Base-by-base conservation (phyloP, 2,329 filamentous ascomycete species). In the Penicillium hesseltinei region DNA sequence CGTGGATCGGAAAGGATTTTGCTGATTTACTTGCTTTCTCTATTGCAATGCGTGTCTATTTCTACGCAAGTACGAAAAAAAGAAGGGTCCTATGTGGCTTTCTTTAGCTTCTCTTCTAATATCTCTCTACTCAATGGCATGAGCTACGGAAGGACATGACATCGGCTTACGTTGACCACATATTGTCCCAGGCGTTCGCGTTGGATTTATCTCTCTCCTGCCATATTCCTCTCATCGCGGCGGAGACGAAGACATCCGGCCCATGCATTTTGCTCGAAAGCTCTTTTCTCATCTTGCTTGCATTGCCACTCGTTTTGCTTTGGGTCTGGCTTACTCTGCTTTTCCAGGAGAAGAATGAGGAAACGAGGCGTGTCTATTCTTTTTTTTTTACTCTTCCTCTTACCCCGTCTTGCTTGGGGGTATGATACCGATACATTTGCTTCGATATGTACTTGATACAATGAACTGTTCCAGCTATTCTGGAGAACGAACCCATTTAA, bases 1-100 rank as follows among this genome's bases (percentile, higher is more conserved):
- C 61, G 62, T 62, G 66, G 64, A 62, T 62, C 61, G 63, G 65
- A 67, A 56, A 67, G 59, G 61, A 61, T 62, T 58, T 63, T 62
- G 56, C 58, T 54, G 46, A 40, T 57, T 58, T 66, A 54, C 60
- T 59, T 56, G 43, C 36, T 50, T 53, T 53, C 23, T 48, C 45
- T 52, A 42, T 52, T 52, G 46, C 56, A 42, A 51, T 51, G 58
- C 50, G 56, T 58, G 27, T 51, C 33, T 49, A 57, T 60, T 44
- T 57, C 42, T 54, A 57, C 50, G 45, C 54, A 54, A 59, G 49
- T 60, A 47, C 47, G 47, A 39, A 42, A 33, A 46, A 47, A 60
- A 48, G 55, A 59, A 57, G 54, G 33, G 45, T 62, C 48, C 53
- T 52, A 62, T 57, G 44, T 54, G 52, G 51, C 57, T 61, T 59